Percentiles rank a stretch among this genome's conserved stretches.
Conservation (phyloP, 2,329 filamentous ascomycete genomes). For the Malbranchea zuffiana region DNA sequence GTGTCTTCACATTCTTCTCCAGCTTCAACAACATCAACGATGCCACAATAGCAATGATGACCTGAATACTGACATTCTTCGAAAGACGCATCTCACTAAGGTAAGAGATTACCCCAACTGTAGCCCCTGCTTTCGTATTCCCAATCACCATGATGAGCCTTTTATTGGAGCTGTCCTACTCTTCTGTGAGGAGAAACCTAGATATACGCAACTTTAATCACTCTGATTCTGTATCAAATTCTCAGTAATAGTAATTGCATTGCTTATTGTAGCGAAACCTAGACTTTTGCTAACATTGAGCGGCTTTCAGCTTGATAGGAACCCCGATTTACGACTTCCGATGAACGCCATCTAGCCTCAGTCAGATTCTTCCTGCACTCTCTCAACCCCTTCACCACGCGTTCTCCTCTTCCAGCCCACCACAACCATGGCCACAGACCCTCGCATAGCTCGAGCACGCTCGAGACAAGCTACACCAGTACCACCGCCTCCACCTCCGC, state of each 20-base stretch:
- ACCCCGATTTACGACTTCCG: neutral
- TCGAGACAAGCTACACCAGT: conserved; percentile 5
- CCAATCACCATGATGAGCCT: conserved; percentile 24
- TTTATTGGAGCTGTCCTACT: conserved; percentile 27
- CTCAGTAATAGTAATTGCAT: conserved; percentile 2
- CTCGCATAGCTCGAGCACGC: conserved; percentile 2
- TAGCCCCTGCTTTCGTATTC: too few relatives aligned
- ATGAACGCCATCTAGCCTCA: too few relatives aligned
- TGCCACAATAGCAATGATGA: too few relatives aligned
- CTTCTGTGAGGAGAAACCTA: conserved; percentile 18
- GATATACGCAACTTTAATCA: conserved; percentile 17
- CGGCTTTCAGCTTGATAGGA: conserved; percentile 3
- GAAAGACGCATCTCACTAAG: too few relatives aligned
- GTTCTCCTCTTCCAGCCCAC: neutral
- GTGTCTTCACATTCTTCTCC: too few relatives aligned
- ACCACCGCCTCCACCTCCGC: conserved; percentile 7
- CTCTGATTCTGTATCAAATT: conserved; percentile 12
- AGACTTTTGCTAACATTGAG: too few relatives aligned
- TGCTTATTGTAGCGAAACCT: too few relatives aligned
- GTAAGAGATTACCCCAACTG: too few relatives aligned
- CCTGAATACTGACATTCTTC: too few relatives aligned
- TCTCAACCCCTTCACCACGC: neutral
- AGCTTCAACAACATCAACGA: too few relatives aligned
- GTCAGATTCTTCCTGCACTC: neutral
- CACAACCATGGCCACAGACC: conserved; percentile 7